A percentile compares a stretch with the other conserved stretches of the same genome.
phyloP scores from a whole-genome alignment of 148 eudicot genomes.

The Cornus kousa region DNA sequence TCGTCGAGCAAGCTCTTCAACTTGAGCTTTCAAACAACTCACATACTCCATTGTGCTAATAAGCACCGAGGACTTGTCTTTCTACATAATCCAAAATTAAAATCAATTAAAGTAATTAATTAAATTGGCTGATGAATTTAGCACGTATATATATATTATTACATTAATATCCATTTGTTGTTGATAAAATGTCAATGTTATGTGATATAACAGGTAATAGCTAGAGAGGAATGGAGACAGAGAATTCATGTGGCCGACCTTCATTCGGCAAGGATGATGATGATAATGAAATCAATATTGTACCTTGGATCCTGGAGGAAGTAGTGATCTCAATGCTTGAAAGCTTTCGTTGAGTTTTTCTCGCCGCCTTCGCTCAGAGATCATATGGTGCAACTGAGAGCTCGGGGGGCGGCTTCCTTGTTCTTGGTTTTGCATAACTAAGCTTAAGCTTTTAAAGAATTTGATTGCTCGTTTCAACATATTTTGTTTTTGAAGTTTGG shows the following conservation, averaged over 20 bases:
- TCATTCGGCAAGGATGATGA: too few species aligned
- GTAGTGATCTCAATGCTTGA: constrained; percentile 66
- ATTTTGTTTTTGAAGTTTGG: constrained; percentile 28
- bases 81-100: constrained; percentile 30
- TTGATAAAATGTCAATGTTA: neutral
- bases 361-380: constrained; percentile 74
- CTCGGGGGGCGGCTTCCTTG: constrained; percentile 40
- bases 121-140: too few species aligned
- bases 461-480: constrained; percentile 45
- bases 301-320: constrained; percentile 93
- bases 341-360: constrained; percentile 90
- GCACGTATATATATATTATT: too few species aligned
- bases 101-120: neutral
- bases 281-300: neutral
- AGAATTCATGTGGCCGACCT: too few species aligned
- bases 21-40: constrained; percentile 52
- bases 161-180: neutral
- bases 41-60: constrained; percentile 58
- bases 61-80: constrained; percentile 82
- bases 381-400: constrained; percentile 75
- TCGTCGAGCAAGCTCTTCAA: constrained; percentile 44
- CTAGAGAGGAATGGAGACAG: too few species aligned
- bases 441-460: constrained; percentile 40
- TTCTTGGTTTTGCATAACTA: constrained; percentile 22
- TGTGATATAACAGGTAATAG: too few species aligned